These are phyloP conservation scores for Teratosphaeria gauchensis DNA, from an alignment of 2,329 filamentous ascomycete genomes.

Conservation along the genomic window DNA sequence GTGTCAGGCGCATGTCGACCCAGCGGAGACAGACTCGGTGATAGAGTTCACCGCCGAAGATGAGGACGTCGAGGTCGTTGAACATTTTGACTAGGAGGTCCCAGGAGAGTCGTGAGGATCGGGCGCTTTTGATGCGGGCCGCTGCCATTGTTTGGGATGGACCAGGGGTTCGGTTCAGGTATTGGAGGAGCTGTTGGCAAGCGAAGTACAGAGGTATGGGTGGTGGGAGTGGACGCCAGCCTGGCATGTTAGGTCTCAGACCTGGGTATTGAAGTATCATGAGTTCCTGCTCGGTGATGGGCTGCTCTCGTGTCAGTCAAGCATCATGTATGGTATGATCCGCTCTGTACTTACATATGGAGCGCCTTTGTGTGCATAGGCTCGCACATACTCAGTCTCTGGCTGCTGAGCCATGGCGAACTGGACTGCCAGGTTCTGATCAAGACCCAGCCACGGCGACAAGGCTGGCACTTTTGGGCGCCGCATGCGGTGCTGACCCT, in stretches of 20 bases:
- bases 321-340: not conserved
- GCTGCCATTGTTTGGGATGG: not conserved
- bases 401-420: not conserved
- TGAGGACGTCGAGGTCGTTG: constrained; percentile 6
- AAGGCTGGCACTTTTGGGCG: not conserved
- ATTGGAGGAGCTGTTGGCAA: not conserved
- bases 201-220: not conserved
- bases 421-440: not conserved
- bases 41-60: constrained; percentile 7
- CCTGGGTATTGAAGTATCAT: not conserved
- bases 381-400: not conserved
- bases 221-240: not conserved
- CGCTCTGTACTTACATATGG: not conserved
- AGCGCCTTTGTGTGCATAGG: not conserved
- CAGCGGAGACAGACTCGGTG: constrained; percentile 5
- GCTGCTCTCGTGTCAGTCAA: not conserved
- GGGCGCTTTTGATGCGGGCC: not conserved
- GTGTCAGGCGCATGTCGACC: not conserved
- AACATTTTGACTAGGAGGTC: constrained; percentile 11
- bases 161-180: not conserved
- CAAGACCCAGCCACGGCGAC: not conserved
- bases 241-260: not conserved
- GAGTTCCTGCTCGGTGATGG: not conserved
- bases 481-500: not conserved
- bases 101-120: not conserved